Conservation (phyloP, 768 basidiomycete species). For the Lactarius hengduanensis region DNA sequence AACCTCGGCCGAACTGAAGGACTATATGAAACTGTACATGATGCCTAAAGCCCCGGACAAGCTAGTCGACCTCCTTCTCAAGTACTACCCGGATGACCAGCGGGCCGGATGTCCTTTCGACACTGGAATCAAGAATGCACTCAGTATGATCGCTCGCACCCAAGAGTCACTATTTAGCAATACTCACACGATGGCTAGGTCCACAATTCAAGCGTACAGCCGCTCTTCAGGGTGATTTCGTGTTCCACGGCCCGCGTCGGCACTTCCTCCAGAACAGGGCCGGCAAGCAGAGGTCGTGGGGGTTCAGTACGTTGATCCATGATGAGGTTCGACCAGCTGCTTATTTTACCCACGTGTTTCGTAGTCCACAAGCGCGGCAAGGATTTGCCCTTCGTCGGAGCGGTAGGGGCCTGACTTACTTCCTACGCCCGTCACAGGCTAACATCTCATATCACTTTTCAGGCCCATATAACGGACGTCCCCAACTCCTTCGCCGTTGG, state of each 20-base stretch:
- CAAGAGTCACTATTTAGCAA: background rate
- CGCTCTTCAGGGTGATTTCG: conserved; percentile 26
- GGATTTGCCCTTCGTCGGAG: conserved; percentile 19
- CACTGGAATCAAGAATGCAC: conserved; percentile 22
- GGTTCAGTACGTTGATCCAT: conserved; percentile 16
- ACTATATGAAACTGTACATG: conserved; percentile 28
- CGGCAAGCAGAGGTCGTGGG: conserved; percentile 22
- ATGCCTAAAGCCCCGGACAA: conserved; percentile 29
- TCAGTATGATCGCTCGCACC: conserved; percentile 33
- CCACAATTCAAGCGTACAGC: conserved; percentile 28
- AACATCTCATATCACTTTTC: background rate
- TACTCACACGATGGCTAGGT: background rate
- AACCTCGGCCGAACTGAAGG: conserved; percentile 7
- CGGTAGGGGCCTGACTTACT: conserved; percentile 9
- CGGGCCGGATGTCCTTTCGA: conserved; percentile 26
- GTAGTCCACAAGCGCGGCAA: conserved; percentile 27
- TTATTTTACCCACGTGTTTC: background rate
- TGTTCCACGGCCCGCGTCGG: conserved; percentile 28
- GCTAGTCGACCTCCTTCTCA: conserved; percentile 28
- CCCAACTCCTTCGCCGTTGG: conserved; percentile 6
- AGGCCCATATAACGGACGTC: conserved; percentile 21
- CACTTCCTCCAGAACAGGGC: conserved; percentile 20
- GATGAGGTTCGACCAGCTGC: too few relatives aligned
- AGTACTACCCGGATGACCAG: conserved; percentile 29
- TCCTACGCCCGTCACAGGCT: background rate